These are phyloP conservation scores for Brassica rapa DNA, from an alignment of 345 rosid species.

Conservation along the genomic window DNA sequence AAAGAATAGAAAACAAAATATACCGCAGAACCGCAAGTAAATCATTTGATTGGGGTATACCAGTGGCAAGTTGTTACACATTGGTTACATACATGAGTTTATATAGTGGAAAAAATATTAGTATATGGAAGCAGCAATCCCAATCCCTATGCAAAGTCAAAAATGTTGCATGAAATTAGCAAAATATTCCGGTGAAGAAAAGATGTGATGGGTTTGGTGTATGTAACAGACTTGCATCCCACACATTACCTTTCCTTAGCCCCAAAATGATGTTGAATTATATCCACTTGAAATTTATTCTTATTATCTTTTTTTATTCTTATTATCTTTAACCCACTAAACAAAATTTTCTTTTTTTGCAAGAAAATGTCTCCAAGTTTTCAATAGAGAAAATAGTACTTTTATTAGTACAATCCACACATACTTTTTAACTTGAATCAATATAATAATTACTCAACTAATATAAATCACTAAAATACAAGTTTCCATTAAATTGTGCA, in stretches of 20 bases:
- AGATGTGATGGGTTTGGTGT: conserved; percentile 28
- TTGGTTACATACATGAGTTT: conserved; percentile 5
- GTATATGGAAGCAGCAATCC: conserved; percentile 31
- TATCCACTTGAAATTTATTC: conserved; percentile 29
- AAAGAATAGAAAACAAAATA: neutral
- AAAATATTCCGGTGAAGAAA: conserved; percentile 33
- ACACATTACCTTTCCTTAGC: conserved; percentile 23
- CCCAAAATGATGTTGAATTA: conserved; percentile 18
- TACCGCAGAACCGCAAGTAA: conserved; percentile 3
- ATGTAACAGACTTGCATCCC: conserved; percentile 36
- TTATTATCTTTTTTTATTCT: neutral
- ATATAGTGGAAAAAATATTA: neutral
- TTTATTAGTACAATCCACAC: neutral
- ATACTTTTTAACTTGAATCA: neutral
- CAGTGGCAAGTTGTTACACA: conserved; percentile 32
- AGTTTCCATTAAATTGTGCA: neutral
- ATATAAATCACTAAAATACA: neutral
- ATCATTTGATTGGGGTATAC: conserved; percentile 14
- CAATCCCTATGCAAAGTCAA: conserved; percentile 38
- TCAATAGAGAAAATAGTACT: neutral
- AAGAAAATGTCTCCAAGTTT: neutral
- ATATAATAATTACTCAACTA: neutral
- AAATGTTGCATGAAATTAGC: conserved; percentile 41
- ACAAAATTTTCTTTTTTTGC: neutral
- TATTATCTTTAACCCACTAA: neutral